Evolutionary conservation across 2,329 filamentous ascomycete species (phyloP).

Genomic region (Colletotrichum sp.): DNA sequence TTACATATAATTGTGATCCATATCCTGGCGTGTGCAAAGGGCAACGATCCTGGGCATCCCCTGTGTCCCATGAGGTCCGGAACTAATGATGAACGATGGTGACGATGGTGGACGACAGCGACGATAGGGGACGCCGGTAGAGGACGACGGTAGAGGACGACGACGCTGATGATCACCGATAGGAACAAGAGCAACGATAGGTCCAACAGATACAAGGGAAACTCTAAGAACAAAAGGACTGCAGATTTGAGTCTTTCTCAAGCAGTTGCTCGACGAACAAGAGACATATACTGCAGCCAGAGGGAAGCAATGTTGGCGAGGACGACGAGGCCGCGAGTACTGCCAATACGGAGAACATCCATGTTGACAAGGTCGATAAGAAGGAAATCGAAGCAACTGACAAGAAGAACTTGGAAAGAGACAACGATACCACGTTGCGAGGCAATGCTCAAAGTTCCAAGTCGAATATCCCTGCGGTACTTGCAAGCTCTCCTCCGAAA

Average conservation of each 20-base stretch:
- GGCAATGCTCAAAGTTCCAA: too few species aligned
- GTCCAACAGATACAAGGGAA: rapidly evolving
- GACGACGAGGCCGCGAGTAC: too few species aligned
- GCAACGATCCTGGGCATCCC: neutral
- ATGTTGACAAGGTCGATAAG: too few species aligned
- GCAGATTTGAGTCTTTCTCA: neutral
- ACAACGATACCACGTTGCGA: too few species aligned
- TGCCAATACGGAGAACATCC: too few species aligned
- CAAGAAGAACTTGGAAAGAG: too few species aligned
- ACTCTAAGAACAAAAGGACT: neutral
- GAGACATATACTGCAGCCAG: neutral
- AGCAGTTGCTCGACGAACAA: neutral
- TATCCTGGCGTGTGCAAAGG: neutral
- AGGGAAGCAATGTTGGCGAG: neutral
- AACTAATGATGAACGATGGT: neutral
- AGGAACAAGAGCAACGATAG: neutral
- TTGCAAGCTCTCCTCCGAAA: too few species aligned
- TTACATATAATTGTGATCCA: neutral
- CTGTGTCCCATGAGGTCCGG: neutral
- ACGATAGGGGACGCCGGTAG: too few species aligned
- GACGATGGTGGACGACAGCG: too few species aligned
- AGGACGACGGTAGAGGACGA: too few species aligned
- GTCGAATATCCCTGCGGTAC: too few species aligned
- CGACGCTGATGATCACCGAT: neutral
- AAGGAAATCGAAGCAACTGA: too few species aligned